Base-by-base conservation (phyloP, 1,139 yeast species). In the Geotrichum macrosporum region DNA sequence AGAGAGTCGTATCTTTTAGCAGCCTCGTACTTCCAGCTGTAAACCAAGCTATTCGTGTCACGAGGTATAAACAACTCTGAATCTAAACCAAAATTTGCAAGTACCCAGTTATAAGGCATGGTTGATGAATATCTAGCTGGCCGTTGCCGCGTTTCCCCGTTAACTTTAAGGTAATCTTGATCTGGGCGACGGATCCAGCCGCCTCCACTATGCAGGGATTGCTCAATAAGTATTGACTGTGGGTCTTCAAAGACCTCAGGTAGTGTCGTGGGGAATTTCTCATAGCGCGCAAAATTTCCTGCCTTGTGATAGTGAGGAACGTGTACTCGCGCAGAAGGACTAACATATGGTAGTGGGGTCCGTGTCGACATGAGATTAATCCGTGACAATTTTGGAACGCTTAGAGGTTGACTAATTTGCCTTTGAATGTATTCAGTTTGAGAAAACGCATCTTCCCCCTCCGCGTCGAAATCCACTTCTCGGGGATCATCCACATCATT, bases 401-500 rank as follows among this genome's bases (percentile, higher is more conserved):
- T 35, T 10, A 33, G 18, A 5, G 38, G 39, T 13, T 13, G 21
- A 13, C 30, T 33, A 18, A 41, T n/a, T 29, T 29, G 32, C 5
- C 8, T 6, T 6, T 12, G 5, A 15, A 6, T 10, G 13, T 20
- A 26, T 39, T 29, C 19, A 26, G 19, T 6, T 18, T 18, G 10
- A n/a, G n/a, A n/a, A n/a, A n/a, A n/a, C n/a, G n/a, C n/a, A n/a
- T n/a, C n/a, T 33, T 37, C 21, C 34, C 35, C 19, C 10, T 21
- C 32, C 29, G 30, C 31, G 29, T 26, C 31, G 30, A 37, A 9
- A 34, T 20, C 20, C 5, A n/a, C 21, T 22, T 21, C 13, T 36
- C 38, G 46, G 35, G 48, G 39, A 24, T 44, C 47, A 12, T 41
- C 49, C 5, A 26, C 35, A 9, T 31, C 37, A 13, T 46, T 49